Conservation (phyloP, 2,329 filamentous ascomycete genomes). For the Beauveria medogensis region DNA sequence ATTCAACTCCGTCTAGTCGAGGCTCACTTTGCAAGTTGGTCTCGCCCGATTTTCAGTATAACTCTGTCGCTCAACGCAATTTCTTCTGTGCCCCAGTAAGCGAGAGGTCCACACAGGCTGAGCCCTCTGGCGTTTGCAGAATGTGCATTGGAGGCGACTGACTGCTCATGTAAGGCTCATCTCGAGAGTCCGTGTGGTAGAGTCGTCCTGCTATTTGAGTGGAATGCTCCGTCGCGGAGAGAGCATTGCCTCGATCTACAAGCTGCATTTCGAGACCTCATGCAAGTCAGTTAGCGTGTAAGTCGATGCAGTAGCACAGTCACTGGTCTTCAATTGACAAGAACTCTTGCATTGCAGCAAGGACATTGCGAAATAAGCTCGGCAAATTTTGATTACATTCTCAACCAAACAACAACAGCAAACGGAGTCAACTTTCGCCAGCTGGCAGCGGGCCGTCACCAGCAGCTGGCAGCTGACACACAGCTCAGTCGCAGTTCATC, state of each 20-base stretch:
- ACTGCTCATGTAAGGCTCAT: not conserved
- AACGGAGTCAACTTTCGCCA: not conserved
- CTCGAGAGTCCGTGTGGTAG: not conserved
- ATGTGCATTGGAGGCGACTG: not conserved
- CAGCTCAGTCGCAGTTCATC: not conserved
- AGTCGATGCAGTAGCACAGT: not conserved
- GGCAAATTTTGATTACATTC: not conserved
- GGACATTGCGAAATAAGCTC: not conserved
- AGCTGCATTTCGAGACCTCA: not conserved
- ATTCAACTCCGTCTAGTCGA: not conserved
- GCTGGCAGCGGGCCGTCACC: not conserved
- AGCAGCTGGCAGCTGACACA: not conserved
- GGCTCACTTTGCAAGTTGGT: conserved; percentile 21
- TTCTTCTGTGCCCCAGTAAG: conserved; percentile 11
- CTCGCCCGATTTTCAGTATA: conserved; percentile 12
- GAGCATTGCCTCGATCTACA: not conserved
- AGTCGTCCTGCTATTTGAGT: conserved; percentile 3
- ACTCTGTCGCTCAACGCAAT: conserved; percentile 3
- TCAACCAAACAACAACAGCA: not conserved
- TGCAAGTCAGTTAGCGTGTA: not conserved
- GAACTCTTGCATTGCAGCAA: not conserved
- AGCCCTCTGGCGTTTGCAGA: not conserved
- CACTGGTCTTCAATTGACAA: not conserved
- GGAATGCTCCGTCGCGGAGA: too few species aligned
- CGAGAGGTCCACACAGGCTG: conserved; percentile 6